Evolutionary conservation across 129 eudicot species (phyloP), one percentile per base, ranked within the genome.

Genomic region (Helianthus tuberosus): DNA sequence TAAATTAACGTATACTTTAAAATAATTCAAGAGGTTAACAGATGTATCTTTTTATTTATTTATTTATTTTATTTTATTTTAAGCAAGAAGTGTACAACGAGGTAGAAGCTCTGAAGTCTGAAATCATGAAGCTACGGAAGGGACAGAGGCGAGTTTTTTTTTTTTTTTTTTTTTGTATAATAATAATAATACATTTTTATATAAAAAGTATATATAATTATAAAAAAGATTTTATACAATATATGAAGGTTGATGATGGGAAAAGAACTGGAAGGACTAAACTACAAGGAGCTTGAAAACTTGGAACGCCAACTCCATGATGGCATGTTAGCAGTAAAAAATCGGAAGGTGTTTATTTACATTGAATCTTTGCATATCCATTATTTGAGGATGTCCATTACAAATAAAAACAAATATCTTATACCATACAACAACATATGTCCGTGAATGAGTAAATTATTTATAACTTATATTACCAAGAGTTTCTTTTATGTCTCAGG

Each of bases 221-320:
- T 39, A 50, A 23, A 74, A 15, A 10, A 0, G 23, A 20, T 17
- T 75, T 14, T 2, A 11, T 67, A 63, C 9, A 23, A 70, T 53
- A 29, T 57, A 29, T 46, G 13, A 79, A 87, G 87, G 84, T 70
- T 79, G 43, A 83, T 92, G 96, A 80, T 81, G 82, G 98, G 98
- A 17, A 87, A 89, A 59, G 98, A 85, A 35, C 77, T 92, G 4
- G 96, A 87, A 64, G 88, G 89, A 8, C 71, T 92, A 64, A 82
- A 59, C 77, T 87, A 78, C 71, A 84, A 81, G 60, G 96, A 92
- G 53, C 77, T 92, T 84, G 91, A 92, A 55, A 79, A 82, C 8
- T 79, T 89, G 50, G 98, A 92, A 77, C 88, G 79, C 46, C 96
- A 92, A 66, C 82, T 89, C 5, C 75, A 81, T 68, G 91, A 87